Evolutionary conservation across 2,329 filamentous ascomycete genomes (phyloP).

Genomic region (Sphaerulina musiva): DNA sequence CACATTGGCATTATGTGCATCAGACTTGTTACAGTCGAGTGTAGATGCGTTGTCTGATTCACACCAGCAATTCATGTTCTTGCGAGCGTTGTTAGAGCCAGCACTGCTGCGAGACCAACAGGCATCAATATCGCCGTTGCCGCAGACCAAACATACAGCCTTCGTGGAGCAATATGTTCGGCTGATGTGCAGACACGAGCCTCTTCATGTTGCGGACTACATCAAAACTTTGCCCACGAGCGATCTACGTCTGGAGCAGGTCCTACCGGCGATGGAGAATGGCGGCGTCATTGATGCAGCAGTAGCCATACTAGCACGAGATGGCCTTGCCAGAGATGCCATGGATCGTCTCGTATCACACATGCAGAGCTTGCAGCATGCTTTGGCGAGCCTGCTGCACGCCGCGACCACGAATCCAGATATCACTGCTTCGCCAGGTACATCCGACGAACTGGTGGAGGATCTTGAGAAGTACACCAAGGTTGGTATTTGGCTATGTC

Average conservation of each 20-base stretch:
- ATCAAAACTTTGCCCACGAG: slow-evolving; percentile 68
- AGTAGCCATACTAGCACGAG: slow-evolving; percentile 80
- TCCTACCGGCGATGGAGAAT: slow-evolving; percentile 82
- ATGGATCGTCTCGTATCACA: slow-evolving; percentile 82
- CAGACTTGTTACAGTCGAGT: slow-evolving; percentile 60
- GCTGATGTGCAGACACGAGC: slow-evolving; percentile 82
- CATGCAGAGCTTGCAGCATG: slow-evolving; percentile 69
- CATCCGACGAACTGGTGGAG: slow-evolving; percentile 66
- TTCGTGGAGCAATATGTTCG: slow-evolving; percentile 81
- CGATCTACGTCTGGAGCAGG: slow-evolving; percentile 68
- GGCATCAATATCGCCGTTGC: slow-evolving; percentile 26
- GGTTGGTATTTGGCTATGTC: slow-evolving; percentile 93
- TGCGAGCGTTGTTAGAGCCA: slow-evolving; percentile 69
- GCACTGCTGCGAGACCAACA: slow-evolving; percentile 29
- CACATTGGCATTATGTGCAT: slow-evolving; percentile 55
- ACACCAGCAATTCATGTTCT: slow-evolving; percentile 66
- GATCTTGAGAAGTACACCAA: slow-evolving; percentile 82
- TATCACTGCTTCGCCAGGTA: slow-evolving; percentile 53
- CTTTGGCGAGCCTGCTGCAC: slow-evolving; percentile 66
- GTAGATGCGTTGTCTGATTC: slow-evolving; percentile 56
- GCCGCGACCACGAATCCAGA: slow-evolving; percentile 53
- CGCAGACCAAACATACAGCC: slow-evolving; percentile 40
- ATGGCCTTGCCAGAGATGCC: slow-evolving; percentile 74
- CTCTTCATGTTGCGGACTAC: slow-evolving; percentile 77
- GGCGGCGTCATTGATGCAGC: slow-evolving; percentile 88